Base-by-base conservation (phyloP, 1,284 basidiomycete species). In the Trichosporon faecale region DNA sequence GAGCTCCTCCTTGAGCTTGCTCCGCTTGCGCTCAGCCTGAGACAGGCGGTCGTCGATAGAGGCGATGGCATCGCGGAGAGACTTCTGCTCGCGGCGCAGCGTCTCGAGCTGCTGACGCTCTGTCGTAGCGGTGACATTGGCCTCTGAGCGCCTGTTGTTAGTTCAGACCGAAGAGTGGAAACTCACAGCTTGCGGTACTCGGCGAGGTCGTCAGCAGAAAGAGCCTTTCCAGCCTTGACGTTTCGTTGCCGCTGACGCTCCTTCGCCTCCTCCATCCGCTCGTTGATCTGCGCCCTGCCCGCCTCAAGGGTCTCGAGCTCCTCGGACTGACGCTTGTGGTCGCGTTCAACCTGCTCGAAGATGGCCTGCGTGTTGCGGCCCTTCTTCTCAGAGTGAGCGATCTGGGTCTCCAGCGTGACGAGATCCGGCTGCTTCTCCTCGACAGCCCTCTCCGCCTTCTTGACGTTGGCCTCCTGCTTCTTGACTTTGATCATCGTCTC, bases 51-150 rank as follows among this genome's bases (percentile, higher is more conserved):
- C 87, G 66, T 86, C 80, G 7, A 83, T 79, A 3, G 80, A 81
- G 0, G 84, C 79, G 9, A 94, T 85, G 0, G 88, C 86, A 44
- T 93, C 89, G 6, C 86, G 82, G 1, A 89, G 81, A 0, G 89
- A 90, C 81, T 95, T 94, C 76, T 91, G 90, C 69, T 98, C 93
- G 70, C 94, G 89, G n/a, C 86, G 86, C 1, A 95, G 86, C 0
- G 88, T 88, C 74, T 95, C 93, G 4, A 97, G 87, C 25, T 90
- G 86, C 79, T 97, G 94, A 0, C 97, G 91, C 80, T 98, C 95
- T 40, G 90, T 88, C 0, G 95, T 89, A 0, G 92, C 94, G 55
- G 91, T 87, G 1, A 91, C 84, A 72, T 90, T 92, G 6, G 94
- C 91, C n/a, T 74, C 68, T 11, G 77, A 72, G 21, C 78, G 79